Evolutionary conservation across 805 yeast genomes (phyloP).

Genomic region (Nakazawaea ishiwadae): DNA sequence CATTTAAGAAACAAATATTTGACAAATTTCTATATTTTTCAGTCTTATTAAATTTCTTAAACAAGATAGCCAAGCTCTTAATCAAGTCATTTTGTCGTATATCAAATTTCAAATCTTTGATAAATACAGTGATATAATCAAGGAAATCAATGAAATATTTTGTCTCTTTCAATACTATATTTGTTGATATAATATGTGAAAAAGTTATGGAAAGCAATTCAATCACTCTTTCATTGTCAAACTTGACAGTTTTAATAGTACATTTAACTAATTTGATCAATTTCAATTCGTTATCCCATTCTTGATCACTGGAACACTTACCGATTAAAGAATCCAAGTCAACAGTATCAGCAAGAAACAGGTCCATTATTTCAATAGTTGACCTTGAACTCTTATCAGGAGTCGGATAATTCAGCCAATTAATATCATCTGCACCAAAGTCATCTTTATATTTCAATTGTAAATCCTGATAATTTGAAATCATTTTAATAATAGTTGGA

Average conservation of each 20-base stretch:
- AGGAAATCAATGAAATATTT: conserved; percentile 10
- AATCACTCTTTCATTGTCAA: neutral
- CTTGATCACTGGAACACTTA: no score
- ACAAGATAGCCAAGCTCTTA: conserved; percentile 15
- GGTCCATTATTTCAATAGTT: neutral
- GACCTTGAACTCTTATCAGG: no score
- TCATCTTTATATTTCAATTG: conserved; percentile 1
- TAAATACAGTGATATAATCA: conserved; percentile 18
- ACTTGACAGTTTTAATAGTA: conserved; percentile 5
- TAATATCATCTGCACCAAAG: conserved; percentile 5
- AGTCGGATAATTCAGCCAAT: neutral
- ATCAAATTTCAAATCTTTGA: conserved; percentile 15
- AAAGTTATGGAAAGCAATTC: neutral
- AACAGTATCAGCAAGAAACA: neutral
- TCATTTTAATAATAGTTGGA: conserved; percentile 4
- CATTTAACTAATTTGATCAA: neutral
- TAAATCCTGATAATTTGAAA: conserved; percentile 1
- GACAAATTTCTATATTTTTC: conserved; percentile 43
- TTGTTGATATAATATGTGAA: no score
- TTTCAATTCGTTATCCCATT: neutral
- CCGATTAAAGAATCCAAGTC: no score
- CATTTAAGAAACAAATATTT: conserved; percentile 38
- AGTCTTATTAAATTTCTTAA: conserved; percentile 19
- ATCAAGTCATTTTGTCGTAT: conserved; percentile 8
- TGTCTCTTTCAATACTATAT: neutral